Conservation (phyloP, 805 yeast genomes). For the Wickerhamomyces pijperi region DNA sequence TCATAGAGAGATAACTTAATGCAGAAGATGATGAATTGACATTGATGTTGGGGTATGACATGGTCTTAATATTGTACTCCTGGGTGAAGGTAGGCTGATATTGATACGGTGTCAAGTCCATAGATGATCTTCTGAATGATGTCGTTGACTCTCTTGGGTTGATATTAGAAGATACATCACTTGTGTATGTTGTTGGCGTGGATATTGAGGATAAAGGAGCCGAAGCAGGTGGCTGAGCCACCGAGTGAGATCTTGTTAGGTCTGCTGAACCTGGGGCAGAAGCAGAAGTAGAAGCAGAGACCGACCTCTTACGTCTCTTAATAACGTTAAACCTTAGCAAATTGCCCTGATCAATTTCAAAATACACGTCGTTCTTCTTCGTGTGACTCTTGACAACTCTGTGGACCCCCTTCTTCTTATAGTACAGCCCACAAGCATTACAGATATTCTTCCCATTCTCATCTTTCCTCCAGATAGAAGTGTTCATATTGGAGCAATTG, state of each 20-base stretch:
- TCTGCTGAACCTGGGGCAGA: background rate
- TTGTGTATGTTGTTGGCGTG: no score
- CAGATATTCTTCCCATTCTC: slow-evolving; percentile 84
- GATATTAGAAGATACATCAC: no score
- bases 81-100: no score
- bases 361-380: background rate
- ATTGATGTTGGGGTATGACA: no score
- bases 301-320: background rate
- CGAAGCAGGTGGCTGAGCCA: no score
- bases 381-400: slow-evolving; percentile 1
- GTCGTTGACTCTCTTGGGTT: no score
- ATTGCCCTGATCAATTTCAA: background rate
- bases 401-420: slow-evolving; percentile 31
- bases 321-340: background rate
- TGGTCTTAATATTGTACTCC: no score
- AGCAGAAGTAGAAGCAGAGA: background rate
- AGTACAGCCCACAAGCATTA: slow-evolving; percentile 89
- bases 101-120: no score
- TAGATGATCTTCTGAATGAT: no score
- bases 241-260: background rate
- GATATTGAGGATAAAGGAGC: no score
- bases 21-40: no score
- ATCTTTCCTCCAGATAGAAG: slow-evolving; percentile 90
- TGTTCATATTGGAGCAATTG: slow-evolving; percentile 80
- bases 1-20: no score